Percentiles rank a stretch among this genome's conserved stretches.
These are phyloP conservation scores for Ganoderma resinaceum DNA, from an alignment of 1,284 basidiomycete genomes.

Conservation along the genomic window DNA sequence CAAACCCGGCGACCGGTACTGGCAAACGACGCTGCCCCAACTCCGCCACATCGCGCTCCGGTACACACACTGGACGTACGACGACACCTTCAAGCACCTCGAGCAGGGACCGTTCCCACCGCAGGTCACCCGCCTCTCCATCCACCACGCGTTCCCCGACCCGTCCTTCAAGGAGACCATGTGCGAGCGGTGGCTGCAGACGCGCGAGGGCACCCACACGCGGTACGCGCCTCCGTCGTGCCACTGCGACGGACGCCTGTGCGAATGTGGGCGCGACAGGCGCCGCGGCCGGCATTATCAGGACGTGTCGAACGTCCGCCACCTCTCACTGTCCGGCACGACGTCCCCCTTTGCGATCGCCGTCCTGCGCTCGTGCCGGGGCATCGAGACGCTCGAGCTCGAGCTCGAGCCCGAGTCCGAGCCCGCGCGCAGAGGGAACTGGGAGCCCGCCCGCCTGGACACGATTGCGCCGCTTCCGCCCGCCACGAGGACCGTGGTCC, in stretches of 20 bases:
- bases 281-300: too few species aligned
- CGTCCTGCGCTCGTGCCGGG: slow-evolving; percentile 35
- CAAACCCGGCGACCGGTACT: slow-evolving; percentile 24
- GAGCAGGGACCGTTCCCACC: slow-evolving; percentile 39
- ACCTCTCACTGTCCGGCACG: slow-evolving; percentile 35
- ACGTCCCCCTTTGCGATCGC: slow-evolving; percentile 39
- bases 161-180: slow-evolving; percentile 11
- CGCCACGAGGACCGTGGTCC: slow-evolving; percentile 33
- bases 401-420: slow-evolving; percentile 10
- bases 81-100: slow-evolving; percentile 43
- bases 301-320: slow-evolving; percentile 30
- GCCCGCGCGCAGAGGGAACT: too few species aligned
- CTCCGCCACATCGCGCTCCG: slow-evolving; percentile 42
- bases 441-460: too few species aligned
- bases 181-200: slow-evolving; percentile 28
- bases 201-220: slow-evolving; percentile 12
- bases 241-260: too few species aligned
- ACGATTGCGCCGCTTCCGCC: slow-evolving; percentile 29
- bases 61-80: slow-evolving; percentile 44
- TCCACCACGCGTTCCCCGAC: slow-evolving; percentile 37
- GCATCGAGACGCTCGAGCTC: slow-evolving; percentile 35
- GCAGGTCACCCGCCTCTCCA: slow-evolving; percentile 41
- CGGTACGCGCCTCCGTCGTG: slow-evolving; percentile 23
- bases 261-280: too few species aligned
- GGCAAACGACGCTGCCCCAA: slow-evolving; percentile 37